phyloP scores from a whole-genome alignment of 176 grass and related monocot species.

The Puya raimondii region DNA sequence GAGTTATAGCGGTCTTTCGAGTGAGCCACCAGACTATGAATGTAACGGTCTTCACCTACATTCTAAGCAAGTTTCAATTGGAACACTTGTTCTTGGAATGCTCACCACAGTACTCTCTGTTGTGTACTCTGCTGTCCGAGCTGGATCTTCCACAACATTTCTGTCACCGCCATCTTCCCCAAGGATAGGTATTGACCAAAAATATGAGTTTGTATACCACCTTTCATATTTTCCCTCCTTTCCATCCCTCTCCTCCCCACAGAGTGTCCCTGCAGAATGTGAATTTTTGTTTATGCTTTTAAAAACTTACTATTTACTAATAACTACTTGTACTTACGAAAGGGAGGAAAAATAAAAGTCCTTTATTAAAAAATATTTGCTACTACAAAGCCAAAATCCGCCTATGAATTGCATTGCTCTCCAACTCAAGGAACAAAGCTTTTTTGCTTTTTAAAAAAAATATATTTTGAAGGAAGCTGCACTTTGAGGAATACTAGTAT shows the following conservation, averaged over 20 bases:
- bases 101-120: slow-evolving; percentile 91
- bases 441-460: too few species aligned
- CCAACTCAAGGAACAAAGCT: too few species aligned
- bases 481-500: too few species aligned
- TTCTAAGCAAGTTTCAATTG: slow-evolving; percentile 69
- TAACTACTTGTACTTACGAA: too few species aligned
- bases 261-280: too few species aligned
- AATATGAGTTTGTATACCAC: not conserved
- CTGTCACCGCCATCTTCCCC: slow-evolving; percentile 81
- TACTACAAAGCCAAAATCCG: too few species aligned
- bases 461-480: too few species aligned
- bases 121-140: slow-evolving; percentile 85
- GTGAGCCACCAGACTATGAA: slow-evolving; percentile 69
- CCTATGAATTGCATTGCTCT: too few species aligned
- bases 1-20: slow-evolving; percentile 76
- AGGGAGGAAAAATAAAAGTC: too few species aligned
- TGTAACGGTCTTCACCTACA: slow-evolving; percentile 90
- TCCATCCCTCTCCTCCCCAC: not conserved
- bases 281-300: too few species aligned
- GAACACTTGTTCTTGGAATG: slow-evolving; percentile 80
- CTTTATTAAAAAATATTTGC: too few species aligned
- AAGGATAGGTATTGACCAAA: slow-evolving; percentile 45
- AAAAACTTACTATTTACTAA: too few species aligned
- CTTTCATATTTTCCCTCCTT: not conserved
- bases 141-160: slow-evolving; percentile 90